Conservation (phyloP, 805 yeast genomes). For the Candida verbasci region DNA sequence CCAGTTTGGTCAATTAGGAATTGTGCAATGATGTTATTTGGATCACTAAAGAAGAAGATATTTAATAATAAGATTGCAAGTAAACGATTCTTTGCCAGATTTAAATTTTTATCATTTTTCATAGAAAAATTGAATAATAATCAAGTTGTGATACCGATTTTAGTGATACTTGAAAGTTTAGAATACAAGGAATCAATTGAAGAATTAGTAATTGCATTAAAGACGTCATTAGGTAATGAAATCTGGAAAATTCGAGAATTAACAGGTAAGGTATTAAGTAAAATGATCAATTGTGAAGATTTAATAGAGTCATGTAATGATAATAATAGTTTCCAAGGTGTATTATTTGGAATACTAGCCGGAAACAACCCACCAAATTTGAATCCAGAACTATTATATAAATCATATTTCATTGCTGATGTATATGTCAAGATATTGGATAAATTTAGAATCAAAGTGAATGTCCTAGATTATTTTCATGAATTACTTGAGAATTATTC, state of each 20-base stretch:
- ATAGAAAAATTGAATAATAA: slow-evolving; percentile 36
- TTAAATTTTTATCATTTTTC: slow-evolving; percentile 49
- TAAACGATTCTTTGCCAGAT: slow-evolving; percentile 66
- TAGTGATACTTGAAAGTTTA: slow-evolving; percentile 67
- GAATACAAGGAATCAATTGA: slow-evolving; percentile 38
- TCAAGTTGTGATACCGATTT: slow-evolving; percentile 65
- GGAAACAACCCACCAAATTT: neutral
- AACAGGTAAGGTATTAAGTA: slow-evolving; percentile 68
- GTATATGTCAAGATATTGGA: slow-evolving; percentile 5
- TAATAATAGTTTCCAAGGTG: slow-evolving; percentile 7
- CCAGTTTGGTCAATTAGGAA: slow-evolving; percentile 83
- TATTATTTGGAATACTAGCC: slow-evolving; percentile 3
- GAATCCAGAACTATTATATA: neutral
- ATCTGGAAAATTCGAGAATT: slow-evolving; percentile 86
- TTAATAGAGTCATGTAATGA: slow-evolving; percentile 16
- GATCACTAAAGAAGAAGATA: slow-evolving; percentile 73
- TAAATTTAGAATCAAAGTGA: neutral
- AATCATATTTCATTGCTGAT: slow-evolving; percentile 6
- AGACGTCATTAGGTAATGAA: slow-evolving; percentile 41
- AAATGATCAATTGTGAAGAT: slow-evolving; percentile 15
- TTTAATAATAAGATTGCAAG: slow-evolving; percentile 59
- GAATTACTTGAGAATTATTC: slow-evolving; percentile 5
- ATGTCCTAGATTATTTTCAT: neutral
- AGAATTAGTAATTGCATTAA: neutral
- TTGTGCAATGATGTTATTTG: slow-evolving; percentile 90